Conservation (phyloP, 768 basidiomycete species). For the Russula emetica region DNA sequence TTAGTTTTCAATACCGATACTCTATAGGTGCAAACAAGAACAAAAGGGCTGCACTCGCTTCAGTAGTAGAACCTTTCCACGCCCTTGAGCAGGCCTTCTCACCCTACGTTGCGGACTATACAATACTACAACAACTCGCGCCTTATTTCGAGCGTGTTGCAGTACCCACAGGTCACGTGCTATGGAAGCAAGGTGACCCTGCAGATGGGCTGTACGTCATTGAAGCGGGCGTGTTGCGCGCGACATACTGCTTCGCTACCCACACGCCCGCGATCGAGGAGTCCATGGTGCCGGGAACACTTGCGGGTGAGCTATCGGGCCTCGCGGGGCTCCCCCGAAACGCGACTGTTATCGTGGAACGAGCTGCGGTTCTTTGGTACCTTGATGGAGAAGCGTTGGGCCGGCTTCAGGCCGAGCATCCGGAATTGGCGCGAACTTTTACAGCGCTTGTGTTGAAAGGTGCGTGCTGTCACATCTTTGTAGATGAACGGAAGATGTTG, state of each 20-base stretch:
- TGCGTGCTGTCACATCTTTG: constrained; percentile 37
- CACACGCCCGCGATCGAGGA: constrained; percentile 68
- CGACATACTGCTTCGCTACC: constrained; percentile 71
- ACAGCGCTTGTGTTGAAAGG: constrained; percentile 70
- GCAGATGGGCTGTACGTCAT: constrained; percentile 87
- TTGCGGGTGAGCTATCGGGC: constrained; percentile 88
- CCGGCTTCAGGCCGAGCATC: constrained; percentile 61
- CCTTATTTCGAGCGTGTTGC: constrained; percentile 67
- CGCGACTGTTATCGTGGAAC: constrained; percentile 80
- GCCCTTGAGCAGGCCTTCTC: constrained; percentile 79
- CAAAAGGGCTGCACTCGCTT: neutral
- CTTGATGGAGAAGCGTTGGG: constrained; percentile 56
- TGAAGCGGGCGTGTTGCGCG: constrained; percentile 79
- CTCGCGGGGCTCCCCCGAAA: constrained; percentile 77
- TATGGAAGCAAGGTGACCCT: constrained; percentile 75
- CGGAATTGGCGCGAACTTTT: constrained; percentile 61
- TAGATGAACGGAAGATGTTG: neutral
- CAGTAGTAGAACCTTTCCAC: constrained; percentile 46
- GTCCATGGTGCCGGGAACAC: constrained; percentile 89
- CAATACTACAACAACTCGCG: constrained; percentile 57
- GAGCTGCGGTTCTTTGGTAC: constrained; percentile 76
- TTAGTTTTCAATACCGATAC: neutral
- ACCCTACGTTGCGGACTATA: constrained; percentile 56
- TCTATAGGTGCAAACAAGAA: constrained; percentile 19
- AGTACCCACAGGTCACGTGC: constrained; percentile 51